phyloP scores from a whole-genome alignment of 73 alveolate genomes.

The Loxodes magnus region DNA sequence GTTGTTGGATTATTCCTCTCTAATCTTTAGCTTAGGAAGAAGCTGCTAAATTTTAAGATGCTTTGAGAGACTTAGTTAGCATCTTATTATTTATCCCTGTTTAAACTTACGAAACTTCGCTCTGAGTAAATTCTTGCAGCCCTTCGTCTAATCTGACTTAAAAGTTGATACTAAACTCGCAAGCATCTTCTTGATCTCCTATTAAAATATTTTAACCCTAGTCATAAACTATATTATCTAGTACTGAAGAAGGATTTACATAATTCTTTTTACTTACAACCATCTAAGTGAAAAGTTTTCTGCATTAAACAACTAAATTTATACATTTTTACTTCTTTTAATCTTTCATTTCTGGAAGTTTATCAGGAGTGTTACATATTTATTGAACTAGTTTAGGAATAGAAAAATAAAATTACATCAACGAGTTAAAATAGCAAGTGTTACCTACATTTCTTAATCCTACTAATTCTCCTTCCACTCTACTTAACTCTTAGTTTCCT shows the following conservation, averaged over 20 bases:
- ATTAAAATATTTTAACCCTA: conserved; percentile 44
- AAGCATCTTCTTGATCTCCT: conserved; percentile 76
- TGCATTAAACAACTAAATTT: conserved; percentile 26
- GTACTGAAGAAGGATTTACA: conserved; percentile 56
- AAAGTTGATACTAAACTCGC: conserved; percentile 64
- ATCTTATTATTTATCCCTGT: not conserved
- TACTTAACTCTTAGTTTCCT: conserved; percentile 36
- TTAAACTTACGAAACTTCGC: not conserved
- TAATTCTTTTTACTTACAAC: conserved; percentile 49
- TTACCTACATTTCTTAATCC: conserved; percentile 76
- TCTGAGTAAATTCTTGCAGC: not conserved
- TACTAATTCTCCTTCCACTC: conserved; percentile 40
- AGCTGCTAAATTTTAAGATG: not conserved
- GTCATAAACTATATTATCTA: conserved; percentile 46
- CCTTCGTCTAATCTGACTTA: conserved; percentile 63
- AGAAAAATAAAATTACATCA: conserved; percentile 54
- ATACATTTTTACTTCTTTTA: conserved; percentile 17
- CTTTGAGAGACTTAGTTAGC: not conserved
- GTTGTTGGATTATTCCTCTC: conserved; percentile 1
- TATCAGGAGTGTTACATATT: conserved; percentile 31
- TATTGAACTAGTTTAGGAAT: conserved; percentile 41
- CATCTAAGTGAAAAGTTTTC: conserved; percentile 40
- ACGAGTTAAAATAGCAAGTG: conserved; percentile 76
- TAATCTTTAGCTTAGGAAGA: not conserved
- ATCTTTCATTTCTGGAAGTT: conserved; percentile 13